Base-by-base conservation (phyloP, 768 basidiomycete genomes). In the Hortiboletus campestris region DNA sequence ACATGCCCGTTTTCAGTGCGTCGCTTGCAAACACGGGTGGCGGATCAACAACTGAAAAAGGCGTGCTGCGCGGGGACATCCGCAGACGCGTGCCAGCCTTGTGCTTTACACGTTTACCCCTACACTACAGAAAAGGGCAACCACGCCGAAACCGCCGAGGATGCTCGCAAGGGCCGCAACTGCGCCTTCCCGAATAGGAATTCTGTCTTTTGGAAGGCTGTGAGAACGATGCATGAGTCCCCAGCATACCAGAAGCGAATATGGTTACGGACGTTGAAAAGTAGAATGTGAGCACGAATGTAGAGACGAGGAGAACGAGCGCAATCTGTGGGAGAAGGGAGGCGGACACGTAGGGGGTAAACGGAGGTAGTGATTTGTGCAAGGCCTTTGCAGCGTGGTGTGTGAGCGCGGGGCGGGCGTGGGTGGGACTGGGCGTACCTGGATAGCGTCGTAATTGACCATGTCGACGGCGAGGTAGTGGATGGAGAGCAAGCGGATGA, bases 271-370 rank as follows among this genome's bases (percentile, higher is more conserved):
- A 90, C 86, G 85, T 96, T 57, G 94, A 87, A 72, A 91, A 92
- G 76, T 94, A 93, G 78, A 96, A 96, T 0, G 88, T 82, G 40
- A 95, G 83, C n/a, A 67, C 82, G 67, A 97, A 95, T 1, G 93
- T 93, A 17, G 83, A 74, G 1, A 82, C 66, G 42, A 96, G 80
- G 58, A 90, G 82, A 58, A 87, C 51, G 64, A 90, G 81, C 10
- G 94, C 89, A 62, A 94, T 75, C 67, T 80, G 84, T 3, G 91
- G 89, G 32, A 97, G 78, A 20, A 88, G 67, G 2, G 73, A 68
- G 29, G 85, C 82, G n/a, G 90, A 76, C 49, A 95, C 70, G 61
- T 80, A 70, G 19, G 94, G 91, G 3, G 77, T 57, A 73, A 94
- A 96, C 0, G 90, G 67, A 3, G 91, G 88, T 31, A 86, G 73